These are phyloP conservation scores for Candida xyloterini DNA, from an alignment of 805 yeast genomes.

Conservation along the genomic window DNA sequence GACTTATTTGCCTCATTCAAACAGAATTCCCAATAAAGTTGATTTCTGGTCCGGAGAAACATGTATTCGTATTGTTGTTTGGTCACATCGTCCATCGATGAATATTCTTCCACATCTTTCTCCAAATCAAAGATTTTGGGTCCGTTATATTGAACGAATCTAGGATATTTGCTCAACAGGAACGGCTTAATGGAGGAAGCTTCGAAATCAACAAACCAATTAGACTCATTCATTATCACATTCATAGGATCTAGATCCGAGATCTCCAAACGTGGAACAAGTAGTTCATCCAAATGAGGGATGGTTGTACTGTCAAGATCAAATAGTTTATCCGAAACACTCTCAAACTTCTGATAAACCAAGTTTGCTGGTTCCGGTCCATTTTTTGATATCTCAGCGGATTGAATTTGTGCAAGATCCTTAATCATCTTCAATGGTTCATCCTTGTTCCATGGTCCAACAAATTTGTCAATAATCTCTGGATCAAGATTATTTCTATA, in stretches of 20 bases:
- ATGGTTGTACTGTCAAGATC: constrained; percentile 50
- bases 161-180: constrained; percentile 72
- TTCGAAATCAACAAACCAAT: constrained; percentile 78
- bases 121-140: constrained; percentile 76
- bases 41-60: constrained; percentile 87
- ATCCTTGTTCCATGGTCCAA: constrained; percentile 76
- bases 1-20: constrained; percentile 62
- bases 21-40: constrained; percentile 79
- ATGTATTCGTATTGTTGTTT: constrained; percentile 81
- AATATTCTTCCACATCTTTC: constrained; percentile 71
- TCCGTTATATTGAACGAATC: constrained; percentile 83
- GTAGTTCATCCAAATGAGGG: constrained; percentile 59
- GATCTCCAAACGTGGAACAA: constrained; percentile 68
- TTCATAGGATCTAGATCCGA: constrained; percentile 94
- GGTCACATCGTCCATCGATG: constrained; percentile 64
- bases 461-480: constrained; percentile 43
- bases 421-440: constrained; percentile 61
- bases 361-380: constrained; percentile 51
- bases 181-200: constrained; percentile 78
- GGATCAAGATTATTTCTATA: constrained; percentile 68
- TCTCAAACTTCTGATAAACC: constrained; percentile 60
- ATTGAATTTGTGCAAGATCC: constrained; percentile 63
- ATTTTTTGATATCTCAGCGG: constrained; percentile 41
- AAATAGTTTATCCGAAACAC: constrained; percentile 57
- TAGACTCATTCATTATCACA: constrained; percentile 50